A percentile compares a stretch with the other conserved stretches of the same genome.
Conservation (phyloP, 31 red algal genomes). For the Bonnemaisonia californica region DNA sequence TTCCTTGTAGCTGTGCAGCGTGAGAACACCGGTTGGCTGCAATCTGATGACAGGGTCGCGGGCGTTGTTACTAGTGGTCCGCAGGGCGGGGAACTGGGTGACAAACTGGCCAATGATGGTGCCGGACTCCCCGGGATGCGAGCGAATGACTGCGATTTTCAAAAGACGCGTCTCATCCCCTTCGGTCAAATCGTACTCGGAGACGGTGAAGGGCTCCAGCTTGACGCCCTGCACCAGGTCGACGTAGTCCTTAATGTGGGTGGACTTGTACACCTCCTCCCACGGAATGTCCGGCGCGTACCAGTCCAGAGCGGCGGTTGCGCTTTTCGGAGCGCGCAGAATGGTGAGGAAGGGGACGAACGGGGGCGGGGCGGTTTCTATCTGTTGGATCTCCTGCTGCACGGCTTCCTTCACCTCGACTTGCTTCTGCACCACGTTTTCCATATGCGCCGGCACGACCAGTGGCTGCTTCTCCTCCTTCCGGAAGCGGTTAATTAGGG, state of each 20-base stretch:
- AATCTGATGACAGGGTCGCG: conserved; percentile 35
- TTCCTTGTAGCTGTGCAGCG: conserved; percentile 42
- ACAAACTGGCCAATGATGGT: conserved; percentile 39
- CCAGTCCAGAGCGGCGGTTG: conserved; percentile 42
- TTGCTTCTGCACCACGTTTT: conserved; percentile 35
- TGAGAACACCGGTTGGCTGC: conserved; percentile 37
- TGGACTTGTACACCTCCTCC: conserved; percentile 70
- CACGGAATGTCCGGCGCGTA: conserved; percentile 60
- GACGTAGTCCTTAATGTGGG: conserved; percentile 53
- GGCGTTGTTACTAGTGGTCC: conserved; percentile 40
- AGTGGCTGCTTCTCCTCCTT: conserved; percentile 48
- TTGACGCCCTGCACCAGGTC: conserved; percentile 44
- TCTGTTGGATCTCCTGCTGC: conserved; percentile 42
- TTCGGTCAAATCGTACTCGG: conserved; percentile 67
- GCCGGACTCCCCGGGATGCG: not conserved
- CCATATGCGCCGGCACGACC: conserved; percentile 65
- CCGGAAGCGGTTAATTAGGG: conserved; percentile 43
- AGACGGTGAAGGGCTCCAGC: conserved; percentile 59
- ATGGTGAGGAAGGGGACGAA: conserved; percentile 69
- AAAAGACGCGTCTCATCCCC: conserved; percentile 55
- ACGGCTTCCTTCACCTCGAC: conserved; percentile 23
- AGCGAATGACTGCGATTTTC: conserved; percentile 53
- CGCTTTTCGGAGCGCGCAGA: conserved; percentile 36
- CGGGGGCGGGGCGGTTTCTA: conserved; percentile 55
- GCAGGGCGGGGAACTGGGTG: conserved; percentile 55